These are phyloP conservation scores for Phytophthora multivora DNA, from an alignment of 352 stramenopile species.

Conservation along the genomic window DNA sequence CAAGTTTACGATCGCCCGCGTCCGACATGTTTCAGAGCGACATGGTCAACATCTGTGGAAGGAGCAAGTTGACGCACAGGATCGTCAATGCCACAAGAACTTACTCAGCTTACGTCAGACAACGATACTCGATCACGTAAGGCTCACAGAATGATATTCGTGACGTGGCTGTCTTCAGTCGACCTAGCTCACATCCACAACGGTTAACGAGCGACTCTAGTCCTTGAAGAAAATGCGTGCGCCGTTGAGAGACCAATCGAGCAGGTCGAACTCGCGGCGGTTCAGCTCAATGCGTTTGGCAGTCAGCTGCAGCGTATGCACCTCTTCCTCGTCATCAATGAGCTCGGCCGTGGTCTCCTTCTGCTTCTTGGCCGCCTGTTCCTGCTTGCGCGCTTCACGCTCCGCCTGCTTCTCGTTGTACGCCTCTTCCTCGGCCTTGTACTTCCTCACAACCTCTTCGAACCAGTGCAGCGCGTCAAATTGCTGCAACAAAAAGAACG, in stretches of 20 bases:
- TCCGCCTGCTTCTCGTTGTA: constrained; percentile 87
- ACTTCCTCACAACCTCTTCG: constrained; percentile 88
- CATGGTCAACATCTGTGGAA: not conserved
- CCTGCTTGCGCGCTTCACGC: constrained; percentile 73
- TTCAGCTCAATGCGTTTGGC: constrained; percentile 88
- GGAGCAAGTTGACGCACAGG: not conserved
- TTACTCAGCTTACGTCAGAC: not conserved
- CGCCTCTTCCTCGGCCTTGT: constrained; percentile 79
- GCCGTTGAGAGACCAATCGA: constrained; percentile 92
- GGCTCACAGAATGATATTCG: constrained; percentile 2
- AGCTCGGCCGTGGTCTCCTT: constrained; percentile 85
- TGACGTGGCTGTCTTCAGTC: constrained; percentile 21
- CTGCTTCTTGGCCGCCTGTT: constrained; percentile 79
- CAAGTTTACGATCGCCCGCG: constrained; percentile 1
- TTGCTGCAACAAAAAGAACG: constrained; percentile 39
- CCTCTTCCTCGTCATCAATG: constrained; percentile 88
- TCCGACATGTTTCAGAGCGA: not conserved
- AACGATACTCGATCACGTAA: not conserved
- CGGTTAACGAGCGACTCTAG: constrained; percentile 18
- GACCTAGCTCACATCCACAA: constrained; percentile 8
- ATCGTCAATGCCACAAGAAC: not conserved
- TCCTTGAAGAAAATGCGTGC: constrained; percentile 94
- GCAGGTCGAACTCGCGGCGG: constrained; percentile 87
- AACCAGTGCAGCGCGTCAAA: constrained; percentile 93
- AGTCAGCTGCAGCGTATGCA: constrained; percentile 86